Percentiles rank a stretch among this genome's conserved stretches.
Evolutionary conservation across 202 grass and related monocot genomes (phyloP).

Genomic region (Carex sylvatica): DNA sequence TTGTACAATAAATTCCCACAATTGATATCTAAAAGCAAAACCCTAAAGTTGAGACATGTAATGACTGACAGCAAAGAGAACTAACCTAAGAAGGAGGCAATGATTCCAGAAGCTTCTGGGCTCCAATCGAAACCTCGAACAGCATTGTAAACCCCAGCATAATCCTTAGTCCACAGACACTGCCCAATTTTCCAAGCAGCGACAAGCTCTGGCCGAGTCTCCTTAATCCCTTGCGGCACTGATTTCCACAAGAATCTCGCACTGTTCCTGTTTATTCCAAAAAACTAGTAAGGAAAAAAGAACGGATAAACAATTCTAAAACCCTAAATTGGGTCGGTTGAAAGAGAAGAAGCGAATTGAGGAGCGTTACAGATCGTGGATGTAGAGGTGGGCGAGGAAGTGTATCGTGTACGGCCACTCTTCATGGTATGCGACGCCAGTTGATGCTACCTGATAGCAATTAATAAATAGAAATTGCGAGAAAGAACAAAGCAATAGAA

Average conservation of each 20-base stretch:
- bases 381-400: slow-evolving; percentile 69
- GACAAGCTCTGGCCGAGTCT: slow-evolving; percentile 58
- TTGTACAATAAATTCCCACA: neutral
- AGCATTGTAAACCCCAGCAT: slow-evolving; percentile 59
- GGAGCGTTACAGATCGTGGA: slow-evolving; percentile 64
- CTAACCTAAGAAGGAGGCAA: slow-evolving; percentile 67
- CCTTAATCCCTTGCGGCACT: slow-evolving; percentile 69
- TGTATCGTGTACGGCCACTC: slow-evolving; percentile 91
- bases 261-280: slow-evolving; percentile 54
- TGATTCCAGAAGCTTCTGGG: slow-evolving; percentile 47
- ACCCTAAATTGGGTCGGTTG: neutral
- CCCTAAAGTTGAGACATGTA: neutral
- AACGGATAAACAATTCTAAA: slow-evolving; percentile 17
- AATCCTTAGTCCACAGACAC: slow-evolving; percentile 81
- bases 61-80: neutral
- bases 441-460: slow-evolving; percentile 45
- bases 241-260: slow-evolving; percentile 88
- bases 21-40: neutral
- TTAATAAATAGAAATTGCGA: neutral
- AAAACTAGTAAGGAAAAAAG: slow-evolving; percentile 6
- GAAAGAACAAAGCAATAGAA: slow-evolving; percentile 1
- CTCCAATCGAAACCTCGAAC: slow-evolving; percentile 61
- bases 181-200: slow-evolving; percentile 79
- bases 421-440: slow-evolving; percentile 43
- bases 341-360: neutral